Base-by-base conservation (phyloP, 768 basidiomycete species). In the Amanita molliuscula region DNA sequence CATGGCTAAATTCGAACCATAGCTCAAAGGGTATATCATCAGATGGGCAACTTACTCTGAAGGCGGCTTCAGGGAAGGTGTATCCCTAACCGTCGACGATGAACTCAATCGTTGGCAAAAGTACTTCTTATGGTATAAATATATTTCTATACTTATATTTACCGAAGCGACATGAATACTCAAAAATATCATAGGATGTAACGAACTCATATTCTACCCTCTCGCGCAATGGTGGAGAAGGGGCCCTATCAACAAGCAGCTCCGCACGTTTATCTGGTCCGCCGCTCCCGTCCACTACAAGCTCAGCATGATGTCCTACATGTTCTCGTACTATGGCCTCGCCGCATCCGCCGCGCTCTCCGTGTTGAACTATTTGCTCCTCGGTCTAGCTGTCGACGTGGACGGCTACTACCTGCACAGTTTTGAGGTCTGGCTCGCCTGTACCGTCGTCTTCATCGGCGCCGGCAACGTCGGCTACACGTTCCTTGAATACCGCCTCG, bases 81-180 rank as follows among this genome's bases (percentile, higher is more conserved):
- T 95, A 16, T 88, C 85, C 0, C 69, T 95, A 13, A 93, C 92
- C 0, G 82, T 81, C 48, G 89, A 92, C 46, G 92, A 95, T 58
- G 92, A 95, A 62, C 68, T 95, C 7, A 93, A 93, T 58, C 66
- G 92, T 2, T 95, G 92, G 92, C 88, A 93, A 54, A 95, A 93
- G 61, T 89, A 88, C 53, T 71, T 71, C 84, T 0, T 88, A 86
- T 65, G 86, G 83, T 77, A 59, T 49, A 64, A n/a, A n/a, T n/a
- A n/a, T n/a, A n/a, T n/a, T n/a, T n/a, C n/a, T n/a, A n/a, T n/a
- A n/a, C n/a, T n/a, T n/a, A n/a, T n/a, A n/a, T n/a, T n/a, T n/a
- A n/a, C n/a, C n/a, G n/a, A n/a, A n/a, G 53, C 28, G 35, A 54
- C 33, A 34, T 47, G 25, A 41, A 47, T 36, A 35, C n/a, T 44